These are phyloP conservation scores for Penicillium sclerotiorum DNA, from an alignment of 2,329 filamentous ascomycete genomes.

Conservation along the genomic window DNA sequence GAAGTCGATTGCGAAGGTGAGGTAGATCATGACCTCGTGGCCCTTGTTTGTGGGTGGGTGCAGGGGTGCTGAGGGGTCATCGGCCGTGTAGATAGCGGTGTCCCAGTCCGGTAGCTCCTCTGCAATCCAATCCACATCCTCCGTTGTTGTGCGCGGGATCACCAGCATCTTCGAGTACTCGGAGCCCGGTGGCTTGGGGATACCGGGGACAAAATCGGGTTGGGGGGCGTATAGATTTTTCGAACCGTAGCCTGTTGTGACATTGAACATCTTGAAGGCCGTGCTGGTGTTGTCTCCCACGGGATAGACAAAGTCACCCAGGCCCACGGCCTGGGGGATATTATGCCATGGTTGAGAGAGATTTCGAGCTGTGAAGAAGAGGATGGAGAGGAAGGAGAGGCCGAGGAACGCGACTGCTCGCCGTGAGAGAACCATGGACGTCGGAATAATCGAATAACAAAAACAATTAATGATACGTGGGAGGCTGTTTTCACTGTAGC, in stretches of 20 bases:
- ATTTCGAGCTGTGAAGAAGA: constrained; percentile 32
- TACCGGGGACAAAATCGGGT: constrained; percentile 37
- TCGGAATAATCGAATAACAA: constrained; percentile 4
- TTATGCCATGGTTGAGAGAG: constrained; percentile 39
- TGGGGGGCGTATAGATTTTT: constrained; percentile 32
- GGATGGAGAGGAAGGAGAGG: constrained; percentile 34
- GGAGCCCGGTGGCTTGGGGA: constrained; percentile 48
- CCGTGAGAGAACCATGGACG: constrained; percentile 37
- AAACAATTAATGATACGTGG: no score
- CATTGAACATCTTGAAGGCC: no score
- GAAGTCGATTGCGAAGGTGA: constrained; percentile 65
- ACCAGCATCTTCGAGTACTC: constrained; percentile 60
- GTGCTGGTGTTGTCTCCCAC: constrained; percentile 13
- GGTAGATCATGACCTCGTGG: constrained; percentile 64
- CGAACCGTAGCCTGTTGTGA: constrained; percentile 13
- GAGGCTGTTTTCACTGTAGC: constrained; percentile 18
- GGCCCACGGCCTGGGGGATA: constrained; percentile 40
- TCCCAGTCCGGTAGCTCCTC: constrained; percentile 53
- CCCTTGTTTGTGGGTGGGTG: constrained; percentile 63
- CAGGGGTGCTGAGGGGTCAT: constrained; percentile 53
- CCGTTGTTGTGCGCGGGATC: constrained; percentile 54
- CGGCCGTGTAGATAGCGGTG: constrained; percentile 55
- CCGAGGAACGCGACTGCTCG: constrained; percentile 36
- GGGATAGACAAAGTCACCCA: constrained; percentile 35
- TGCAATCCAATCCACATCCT: constrained; percentile 60